Conservation (phyloP, 768 basidiomycete genomes). For the Russula dissimulans region DNA sequence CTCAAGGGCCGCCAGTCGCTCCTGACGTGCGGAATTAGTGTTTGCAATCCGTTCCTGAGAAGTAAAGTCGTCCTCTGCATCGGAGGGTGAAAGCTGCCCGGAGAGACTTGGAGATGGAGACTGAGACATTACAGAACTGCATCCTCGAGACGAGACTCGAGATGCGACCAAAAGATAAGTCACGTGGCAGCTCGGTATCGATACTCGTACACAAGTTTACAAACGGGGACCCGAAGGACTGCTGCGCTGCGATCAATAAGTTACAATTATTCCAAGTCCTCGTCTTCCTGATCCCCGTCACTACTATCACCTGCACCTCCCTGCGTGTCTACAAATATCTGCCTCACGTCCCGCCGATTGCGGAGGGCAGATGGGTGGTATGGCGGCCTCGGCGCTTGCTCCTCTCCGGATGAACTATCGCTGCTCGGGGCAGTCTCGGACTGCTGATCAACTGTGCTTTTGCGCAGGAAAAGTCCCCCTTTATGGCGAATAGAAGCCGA, state of each 20-base stretch:
- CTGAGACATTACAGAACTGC: background rate
- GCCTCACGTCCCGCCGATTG: slow-evolving; percentile 12
- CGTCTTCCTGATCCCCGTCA: slow-evolving; percentile 12
- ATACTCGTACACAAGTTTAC: no score
- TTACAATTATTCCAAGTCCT: slow-evolving; percentile 2
- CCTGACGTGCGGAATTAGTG: slow-evolving; percentile 46
- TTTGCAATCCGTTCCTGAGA: background rate
- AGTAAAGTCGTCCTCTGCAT: background rate
- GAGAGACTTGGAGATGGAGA: background rate
- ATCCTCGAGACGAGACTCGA: background rate
- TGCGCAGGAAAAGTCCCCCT: background rate
- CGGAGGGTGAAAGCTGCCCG: background rate
- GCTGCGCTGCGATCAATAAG: background rate
- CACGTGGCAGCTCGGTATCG: no score
- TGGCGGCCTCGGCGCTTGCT: background rate
- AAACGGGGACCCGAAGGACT: no score
- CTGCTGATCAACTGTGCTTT: background rate
- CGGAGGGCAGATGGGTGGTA: slow-evolving; percentile 1
- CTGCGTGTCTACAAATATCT: slow-evolving; percentile 5
- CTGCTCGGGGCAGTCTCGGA: slow-evolving; percentile 13
- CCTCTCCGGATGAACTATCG: slow-evolving; percentile 16
- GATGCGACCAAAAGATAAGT: no score
- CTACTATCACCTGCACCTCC: background rate
- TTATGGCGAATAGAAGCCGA: slow-evolving; percentile 3
- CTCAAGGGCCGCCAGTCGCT: slow-evolving; percentile 34